A percentile compares a stretch with the other conserved stretches of the same genome.
phyloP scores from a whole-genome alignment of 129 eudicot genomes.

The Pittosporum tobira region DNA sequence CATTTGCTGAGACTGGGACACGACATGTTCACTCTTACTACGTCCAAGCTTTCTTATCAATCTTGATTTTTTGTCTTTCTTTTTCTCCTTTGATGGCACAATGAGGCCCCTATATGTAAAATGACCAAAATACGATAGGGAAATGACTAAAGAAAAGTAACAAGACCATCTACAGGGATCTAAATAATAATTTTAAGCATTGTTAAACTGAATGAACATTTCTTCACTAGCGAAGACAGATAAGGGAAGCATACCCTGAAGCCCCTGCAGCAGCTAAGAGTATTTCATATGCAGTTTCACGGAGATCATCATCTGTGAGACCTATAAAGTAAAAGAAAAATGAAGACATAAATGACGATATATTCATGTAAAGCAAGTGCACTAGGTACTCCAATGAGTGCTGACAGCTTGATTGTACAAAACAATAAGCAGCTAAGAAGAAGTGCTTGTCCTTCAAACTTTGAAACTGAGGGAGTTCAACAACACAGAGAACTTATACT shows the following conservation, averaged over 20 bases:
- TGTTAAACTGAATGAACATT: not conserved
- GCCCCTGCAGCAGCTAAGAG: conserved; percentile 97
- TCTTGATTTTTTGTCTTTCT: conserved; percentile 77
- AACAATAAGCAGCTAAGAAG: not conserved
- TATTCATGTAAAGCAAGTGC: not conserved
- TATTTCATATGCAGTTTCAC: conserved; percentile 91
- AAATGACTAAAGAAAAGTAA: not conserved
- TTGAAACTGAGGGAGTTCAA: too few species aligned
- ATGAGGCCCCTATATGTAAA: conserved; percentile 67
- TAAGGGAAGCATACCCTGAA: conserved; percentile 64
- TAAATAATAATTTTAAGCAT: not conserved
- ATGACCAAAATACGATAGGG: not conserved
- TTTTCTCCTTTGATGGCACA: conserved; percentile 89
- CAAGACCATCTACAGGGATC: not conserved
- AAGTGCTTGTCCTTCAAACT: not conserved
- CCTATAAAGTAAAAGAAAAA: conserved; percentile 33
- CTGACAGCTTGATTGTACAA: not conserved
- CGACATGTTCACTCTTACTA: conserved; percentile 62
- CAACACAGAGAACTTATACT: not conserved
- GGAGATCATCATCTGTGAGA: conserved; percentile 84
- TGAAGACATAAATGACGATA: not conserved
- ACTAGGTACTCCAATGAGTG: not conserved
- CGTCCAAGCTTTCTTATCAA: conserved; percentile 90
- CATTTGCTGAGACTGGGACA: conserved; percentile 52
- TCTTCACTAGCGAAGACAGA: conserved; percentile 10